Evolutionary conservation across 2,329 filamentous ascomycete species (phyloP), one percentile per base, ranked within the genome.

Genomic region (Phaeosphaeria sp.): DNA sequence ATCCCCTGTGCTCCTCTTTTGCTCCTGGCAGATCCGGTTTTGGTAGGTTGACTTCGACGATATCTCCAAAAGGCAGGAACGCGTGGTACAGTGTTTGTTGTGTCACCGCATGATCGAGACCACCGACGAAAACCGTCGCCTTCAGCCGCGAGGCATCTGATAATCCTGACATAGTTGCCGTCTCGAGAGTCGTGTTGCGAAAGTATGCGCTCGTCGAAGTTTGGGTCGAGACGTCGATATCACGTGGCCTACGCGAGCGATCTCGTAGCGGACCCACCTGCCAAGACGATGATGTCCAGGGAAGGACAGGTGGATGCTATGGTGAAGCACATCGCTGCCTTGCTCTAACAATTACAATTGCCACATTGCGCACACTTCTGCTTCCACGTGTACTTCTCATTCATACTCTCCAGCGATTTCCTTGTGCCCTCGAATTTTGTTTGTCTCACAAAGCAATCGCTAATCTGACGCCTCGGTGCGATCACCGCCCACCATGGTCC

Each of bases 51-150:
- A 99, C 89, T 74, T 97, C 93, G 65, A 91, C 88, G 61, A 99
- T 94, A 77, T 97, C 94, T 73, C 96, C 95, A 77, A 99, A 99
- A 0, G 96, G 95, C 56, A 99, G 87, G 80, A 99, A 99, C 54
- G 93, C 93, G 71, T 96, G 92, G 69, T 93, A 89, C 47, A 99
- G 83, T 60, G 89, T 91, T 59, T 87, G 85, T 39, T 83, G 82
- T 13, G 89, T 94, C 57, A 96, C 93, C 51, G 88, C 84, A 61
- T 89, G 87, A 66, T 95, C 89, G 50, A 99, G 87, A 30, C 94
- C 94, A 62, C 93, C 93, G 51, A 99, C 91, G 75, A 96, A 96
- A 61, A 99, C 85, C 11, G 95, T 99, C 46, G 91, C 88, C 79
- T 97, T 97, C 79, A 94, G 89, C 61, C 94, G 89, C 50, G 91